Conservation (phyloP, 75 land plant genomes). For the Pinus taeda region DNA sequence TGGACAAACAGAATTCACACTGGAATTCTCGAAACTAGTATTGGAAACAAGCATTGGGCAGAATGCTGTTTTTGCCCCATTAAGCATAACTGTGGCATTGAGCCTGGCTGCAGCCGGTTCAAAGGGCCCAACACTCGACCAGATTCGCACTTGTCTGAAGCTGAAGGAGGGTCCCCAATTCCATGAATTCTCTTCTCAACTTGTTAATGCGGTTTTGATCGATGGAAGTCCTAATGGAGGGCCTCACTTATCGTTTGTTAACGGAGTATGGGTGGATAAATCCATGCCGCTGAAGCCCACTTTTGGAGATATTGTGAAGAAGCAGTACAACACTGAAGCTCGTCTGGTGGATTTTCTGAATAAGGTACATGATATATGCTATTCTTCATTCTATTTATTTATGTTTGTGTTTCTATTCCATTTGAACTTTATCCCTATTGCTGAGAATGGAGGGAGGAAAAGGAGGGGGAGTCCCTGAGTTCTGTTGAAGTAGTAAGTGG, state of each 20-base stretch:
- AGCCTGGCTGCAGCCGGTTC: constrained; percentile 75
- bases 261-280: constrained; percentile 76
- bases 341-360: constrained; percentile 56
- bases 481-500: background rate
- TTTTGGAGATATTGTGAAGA: constrained; percentile 51
- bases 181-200: constrained; percentile 50
- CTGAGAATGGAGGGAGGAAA: background rate
- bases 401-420: background rate
- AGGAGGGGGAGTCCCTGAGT: background rate
- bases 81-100: constrained; percentile 59
- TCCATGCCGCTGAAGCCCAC: constrained; percentile 39
- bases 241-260: constrained; percentile 59
- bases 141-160: constrained; percentile 52
- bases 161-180: constrained; percentile 31
- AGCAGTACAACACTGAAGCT: constrained; percentile 46
- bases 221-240: constrained; percentile 64
- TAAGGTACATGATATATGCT: constrained; percentile 38
- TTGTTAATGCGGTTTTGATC: constrained; percentile 42
- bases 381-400: background rate
- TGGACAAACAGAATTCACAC: background rate
- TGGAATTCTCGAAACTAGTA: background rate
- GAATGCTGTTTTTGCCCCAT: constrained; percentile 80
- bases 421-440: background rate
- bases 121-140: constrained; percentile 62
- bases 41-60: background rate